Evolutionary conservation across 2,329 filamentous ascomycete species (phyloP).

Genomic region (Ophiocordyceps australis): DNA sequence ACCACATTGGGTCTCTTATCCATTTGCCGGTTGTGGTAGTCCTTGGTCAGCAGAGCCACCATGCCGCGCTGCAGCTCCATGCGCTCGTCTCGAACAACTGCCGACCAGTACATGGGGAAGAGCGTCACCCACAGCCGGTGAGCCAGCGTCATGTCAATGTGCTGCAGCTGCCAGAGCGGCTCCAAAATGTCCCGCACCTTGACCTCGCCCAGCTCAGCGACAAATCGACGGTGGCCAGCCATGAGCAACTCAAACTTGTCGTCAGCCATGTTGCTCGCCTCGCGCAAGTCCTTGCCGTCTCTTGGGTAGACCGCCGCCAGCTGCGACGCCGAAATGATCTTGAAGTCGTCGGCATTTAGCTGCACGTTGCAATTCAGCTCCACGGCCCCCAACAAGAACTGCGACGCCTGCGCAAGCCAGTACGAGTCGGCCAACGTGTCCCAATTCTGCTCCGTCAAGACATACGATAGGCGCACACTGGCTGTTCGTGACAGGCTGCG

Average conservation of each 20-base stretch:
- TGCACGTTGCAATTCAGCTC: slow-evolving; percentile 69
- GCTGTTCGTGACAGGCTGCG: slow-evolving; percentile 86
- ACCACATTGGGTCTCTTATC: slow-evolving; percentile 93
- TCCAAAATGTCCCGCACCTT: slow-evolving; percentile 79
- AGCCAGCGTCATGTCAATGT: slow-evolving; percentile 64
- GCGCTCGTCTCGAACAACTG: slow-evolving; percentile 71
- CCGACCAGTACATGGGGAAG: slow-evolving; percentile 90
- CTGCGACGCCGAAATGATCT: slow-evolving; percentile 52
- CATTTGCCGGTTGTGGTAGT: slow-evolving; percentile 86
- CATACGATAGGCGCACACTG: slow-evolving; percentile 73
- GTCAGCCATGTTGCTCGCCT: slow-evolving; percentile 56
- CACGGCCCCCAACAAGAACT: slow-evolving; percentile 77
- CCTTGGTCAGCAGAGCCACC: slow-evolving; percentile 79
- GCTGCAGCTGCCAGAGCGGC: slow-evolving; percentile 79
- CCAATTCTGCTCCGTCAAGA: slow-evolving; percentile 89
- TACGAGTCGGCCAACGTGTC: slow-evolving; percentile 88
- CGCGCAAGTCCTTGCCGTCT: slow-evolving; percentile 54
- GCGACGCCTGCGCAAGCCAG: slow-evolving; percentile 90
- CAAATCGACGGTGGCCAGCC: slow-evolving; percentile 63
- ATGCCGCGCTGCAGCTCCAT: slow-evolving; percentile 80
- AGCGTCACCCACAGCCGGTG: slow-evolving; percentile 81
- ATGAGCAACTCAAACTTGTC: slow-evolving; percentile 70
- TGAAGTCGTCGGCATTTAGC: slow-evolving; percentile 72
- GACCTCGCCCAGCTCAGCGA: slow-evolving; percentile 67
- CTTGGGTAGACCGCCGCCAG: slow-evolving; percentile 57